Evolutionary conservation across 768 basidiomycete species (phyloP), one percentile per base, ranked within the genome.

Genomic region (Terana coerulea): DNA sequence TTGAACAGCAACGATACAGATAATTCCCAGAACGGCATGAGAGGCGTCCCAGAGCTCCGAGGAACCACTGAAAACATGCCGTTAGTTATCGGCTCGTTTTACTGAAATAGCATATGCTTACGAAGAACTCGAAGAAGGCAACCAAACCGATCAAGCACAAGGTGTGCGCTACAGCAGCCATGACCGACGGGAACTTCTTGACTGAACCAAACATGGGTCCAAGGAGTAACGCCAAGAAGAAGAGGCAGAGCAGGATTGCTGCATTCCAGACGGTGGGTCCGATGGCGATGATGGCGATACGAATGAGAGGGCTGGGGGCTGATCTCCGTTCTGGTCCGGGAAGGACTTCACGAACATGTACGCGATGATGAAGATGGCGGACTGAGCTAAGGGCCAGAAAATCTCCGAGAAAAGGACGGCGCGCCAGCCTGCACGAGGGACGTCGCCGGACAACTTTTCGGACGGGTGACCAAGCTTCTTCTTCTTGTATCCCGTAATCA

Each of bases 401-500:
- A 95, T 79, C 67, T 95, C 92, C 5, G 88, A 83, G 58, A 92
- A 75, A 42, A 97, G 72, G 59, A 95, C 90, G 8, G 87, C 75
- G 57, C 75, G 74, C 93, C 92, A 98, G 25, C 79, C 77, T 7
- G 95, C 97, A 56, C 95, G 88, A 19, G 95, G 93, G 25, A 93
- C 84, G 66, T 98, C 97, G 29, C 88, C 85, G 17, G 97, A 94
- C 41, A 98, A 71, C 71, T 98, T 98, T 72, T 99, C 97, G 0
- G 95, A 97, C 6, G 97, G 97, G 62, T 95, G 89, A 3, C 97
- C 97, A 17, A 99, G 81, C 62, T 93, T 88, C 78, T 98, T 99
- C 78, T 97, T 91, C 83, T 98, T 98, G 78, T 93, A 98, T 35
- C 97, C 97, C 15, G 97, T 98, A 59, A 98, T 97, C 83, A 91